Evolutionary conservation across 2,329 filamentous ascomycete genomes (phyloP).

Genomic region (Lojkania enalia): DNA sequence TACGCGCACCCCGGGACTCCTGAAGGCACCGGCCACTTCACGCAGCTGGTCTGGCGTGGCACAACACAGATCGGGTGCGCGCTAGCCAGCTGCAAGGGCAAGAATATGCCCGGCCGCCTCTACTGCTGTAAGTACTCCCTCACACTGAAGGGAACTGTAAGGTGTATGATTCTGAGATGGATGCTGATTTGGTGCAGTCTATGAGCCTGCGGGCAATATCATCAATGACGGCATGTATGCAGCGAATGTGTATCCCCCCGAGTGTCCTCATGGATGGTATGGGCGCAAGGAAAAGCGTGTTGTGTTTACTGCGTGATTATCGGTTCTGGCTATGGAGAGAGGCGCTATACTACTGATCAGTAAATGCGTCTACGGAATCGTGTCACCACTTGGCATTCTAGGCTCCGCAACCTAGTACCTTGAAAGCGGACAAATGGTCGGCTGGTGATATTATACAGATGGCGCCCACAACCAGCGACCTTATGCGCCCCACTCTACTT

Average conservation of each 20-base stretch:
- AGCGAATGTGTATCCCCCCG: conserved; percentile 36
- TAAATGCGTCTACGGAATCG: too few species aligned
- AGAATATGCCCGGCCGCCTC: conserved; percentile 32
- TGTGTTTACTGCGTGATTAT: too few species aligned
- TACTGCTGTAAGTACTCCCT: conserved; percentile 38
- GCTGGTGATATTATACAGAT: too few species aligned
- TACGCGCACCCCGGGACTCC: conserved; percentile 36
- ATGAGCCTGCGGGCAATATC: conserved; percentile 39
- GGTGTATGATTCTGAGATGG: too few species aligned
- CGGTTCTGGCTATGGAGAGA: too few species aligned
- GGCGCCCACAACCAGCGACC: too few species aligned
- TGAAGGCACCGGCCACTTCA: conserved; percentile 42
- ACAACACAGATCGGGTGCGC: conserved; percentile 42
- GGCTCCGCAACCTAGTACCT: too few species aligned
- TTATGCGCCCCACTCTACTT: too few species aligned
- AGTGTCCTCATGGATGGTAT: conserved; percentile 34
- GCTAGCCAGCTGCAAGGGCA: conserved; percentile 28
- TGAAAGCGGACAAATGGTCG: too few species aligned
- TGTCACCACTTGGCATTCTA: too few species aligned
- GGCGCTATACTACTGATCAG: too few species aligned
- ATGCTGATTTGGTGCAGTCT: conserved; percentile 29
- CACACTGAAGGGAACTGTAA: not conserved
- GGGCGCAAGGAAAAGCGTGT: too few species aligned
- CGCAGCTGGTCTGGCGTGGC: conserved; percentile 46
- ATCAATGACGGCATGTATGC: conserved; percentile 32